Base-by-base conservation (phyloP, 345 rosid species). In the Eucalyptus urophylla region DNA sequence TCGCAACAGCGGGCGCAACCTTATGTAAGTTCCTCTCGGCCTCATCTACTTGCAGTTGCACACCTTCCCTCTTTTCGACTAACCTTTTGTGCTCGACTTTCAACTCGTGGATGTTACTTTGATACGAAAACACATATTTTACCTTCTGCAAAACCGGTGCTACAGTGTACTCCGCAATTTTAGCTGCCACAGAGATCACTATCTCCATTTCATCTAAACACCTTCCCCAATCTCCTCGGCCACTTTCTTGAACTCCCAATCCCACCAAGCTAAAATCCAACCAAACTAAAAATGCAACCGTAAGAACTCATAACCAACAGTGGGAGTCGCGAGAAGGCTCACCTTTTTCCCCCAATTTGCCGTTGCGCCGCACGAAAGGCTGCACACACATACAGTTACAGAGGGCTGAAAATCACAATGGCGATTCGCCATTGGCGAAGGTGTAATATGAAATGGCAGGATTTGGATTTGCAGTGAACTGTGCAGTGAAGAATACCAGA, bases 71-170 rank as follows among this genome's bases (percentile, higher is more conserved):
- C 76, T 65, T 65, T n/a, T 15, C 76, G 11, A 65, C 40, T 65
- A n/a, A 65, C 40, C 76, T n/a, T 65, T 8, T 8, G 0, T n/a
- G 76, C 76, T 65, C 21, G 0, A 1, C 72, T 62, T 62, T 7
- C 72, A 62, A 62, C 33, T 62, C 19, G 5, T 29, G 0, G 72
- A 7, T 7, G 72, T 14, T 25, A 11, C 65, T 2, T 62, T 29
- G 0, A 62, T 2, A 0, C 0, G 9, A 65, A 65, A 31, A 65
- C 17, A 65, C 40, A n/a, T n/a, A 15, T n/a, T n/a, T 16, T 15
- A n/a, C 40, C 0, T 65, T 40, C 76, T 65, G 76, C 40, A n/a
- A 65, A 65, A 65, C 33, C 21, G 76, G 76, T 0, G 5, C 76
- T 14, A 65, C 76, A 1, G 40, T 65, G 37, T n/a, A 65, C 76